These are phyloP conservation scores for Silybum marianum DNA, from an alignment of 129 eudicot genomes.

Conservation along the genomic window DNA sequence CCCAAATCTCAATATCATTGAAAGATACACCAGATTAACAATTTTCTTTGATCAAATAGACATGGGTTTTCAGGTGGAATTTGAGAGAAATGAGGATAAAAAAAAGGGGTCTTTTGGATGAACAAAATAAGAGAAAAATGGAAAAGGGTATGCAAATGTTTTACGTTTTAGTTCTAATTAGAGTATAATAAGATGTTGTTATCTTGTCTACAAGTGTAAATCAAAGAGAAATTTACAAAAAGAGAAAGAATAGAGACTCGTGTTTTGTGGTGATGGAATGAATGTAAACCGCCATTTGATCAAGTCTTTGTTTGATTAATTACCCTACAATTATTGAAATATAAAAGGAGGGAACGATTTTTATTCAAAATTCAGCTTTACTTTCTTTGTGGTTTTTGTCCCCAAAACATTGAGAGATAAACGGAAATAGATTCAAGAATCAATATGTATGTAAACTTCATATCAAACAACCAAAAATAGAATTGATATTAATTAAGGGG, in stretches of 20 bases:
- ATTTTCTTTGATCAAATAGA: background rate
- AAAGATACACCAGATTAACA: background rate
- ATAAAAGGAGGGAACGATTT: background rate
- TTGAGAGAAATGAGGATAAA: constrained; percentile 9
- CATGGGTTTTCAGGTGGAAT: background rate
- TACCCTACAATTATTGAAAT: constrained; percentile 6
- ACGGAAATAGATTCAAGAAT: background rate
- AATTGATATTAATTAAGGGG: background rate
- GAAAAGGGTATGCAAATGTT: constrained; percentile 13
- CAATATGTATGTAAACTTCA: background rate
- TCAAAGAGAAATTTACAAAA: constrained; percentile 27
- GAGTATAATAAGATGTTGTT: constrained; percentile 15
- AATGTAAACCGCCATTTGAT: constrained; percentile 26
- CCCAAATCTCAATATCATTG: background rate
- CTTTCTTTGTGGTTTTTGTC: background rate
- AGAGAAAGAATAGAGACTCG: constrained; percentile 35
- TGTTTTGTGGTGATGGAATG: constrained; percentile 17
- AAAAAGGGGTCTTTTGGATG: background rate
- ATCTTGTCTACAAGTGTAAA: constrained; percentile 35
- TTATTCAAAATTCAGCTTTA: constrained; percentile 1
- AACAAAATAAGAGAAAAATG: constrained; percentile 3
- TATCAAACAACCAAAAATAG: background rate
- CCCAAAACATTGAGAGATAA: background rate
- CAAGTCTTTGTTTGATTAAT: constrained; percentile 27
- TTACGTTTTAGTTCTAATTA: constrained; percentile 13